A percentile compares a stretch with the other conserved stretches of the same genome.
Conservation (phyloP, 2,329 filamentous ascomycete species). For the Ceratocystis harringtonii region DNA sequence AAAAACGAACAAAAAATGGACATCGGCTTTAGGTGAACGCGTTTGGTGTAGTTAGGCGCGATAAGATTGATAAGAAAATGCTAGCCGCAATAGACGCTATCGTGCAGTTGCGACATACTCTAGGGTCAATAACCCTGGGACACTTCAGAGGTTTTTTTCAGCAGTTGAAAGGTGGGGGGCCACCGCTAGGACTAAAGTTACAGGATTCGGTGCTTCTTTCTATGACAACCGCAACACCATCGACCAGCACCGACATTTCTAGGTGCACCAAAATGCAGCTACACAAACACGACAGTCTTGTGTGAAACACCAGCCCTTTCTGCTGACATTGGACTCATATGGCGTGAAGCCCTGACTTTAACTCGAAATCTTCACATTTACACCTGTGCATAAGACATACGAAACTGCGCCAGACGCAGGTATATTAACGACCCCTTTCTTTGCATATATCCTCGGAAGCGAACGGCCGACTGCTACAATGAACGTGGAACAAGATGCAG, state of each 20-base stretch:
- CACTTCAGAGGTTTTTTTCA: neutral
- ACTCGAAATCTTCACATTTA: neutral
- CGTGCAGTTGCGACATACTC: neutral
- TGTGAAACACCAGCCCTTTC: neutral
- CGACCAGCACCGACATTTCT: neutral
- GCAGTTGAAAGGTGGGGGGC: neutral
- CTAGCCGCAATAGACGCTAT: conserved; percentile 4
- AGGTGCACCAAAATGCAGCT: neutral
- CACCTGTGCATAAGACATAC: neutral
- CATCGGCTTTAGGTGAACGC: neutral
- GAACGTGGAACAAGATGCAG: conserved; percentile 5
- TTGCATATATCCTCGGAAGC: neutral
- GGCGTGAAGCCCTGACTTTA: neutral
- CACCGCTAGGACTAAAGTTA: neutral
- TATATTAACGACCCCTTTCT: neutral
- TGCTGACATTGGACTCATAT: neutral
- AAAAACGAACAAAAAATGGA: neutral
- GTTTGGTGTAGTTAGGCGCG: neutral
- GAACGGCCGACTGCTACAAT: conserved; percentile 4
- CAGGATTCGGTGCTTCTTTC: neutral
- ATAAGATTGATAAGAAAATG: neutral
- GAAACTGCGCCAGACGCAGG: neutral
- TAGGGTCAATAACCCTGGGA: neutral
- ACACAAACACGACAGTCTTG: neutral
- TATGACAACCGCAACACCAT: neutral